phyloP scores from a whole-genome alignment of 2,329 filamentous ascomycete genomes.

The Xylariaceae sp. region DNA sequence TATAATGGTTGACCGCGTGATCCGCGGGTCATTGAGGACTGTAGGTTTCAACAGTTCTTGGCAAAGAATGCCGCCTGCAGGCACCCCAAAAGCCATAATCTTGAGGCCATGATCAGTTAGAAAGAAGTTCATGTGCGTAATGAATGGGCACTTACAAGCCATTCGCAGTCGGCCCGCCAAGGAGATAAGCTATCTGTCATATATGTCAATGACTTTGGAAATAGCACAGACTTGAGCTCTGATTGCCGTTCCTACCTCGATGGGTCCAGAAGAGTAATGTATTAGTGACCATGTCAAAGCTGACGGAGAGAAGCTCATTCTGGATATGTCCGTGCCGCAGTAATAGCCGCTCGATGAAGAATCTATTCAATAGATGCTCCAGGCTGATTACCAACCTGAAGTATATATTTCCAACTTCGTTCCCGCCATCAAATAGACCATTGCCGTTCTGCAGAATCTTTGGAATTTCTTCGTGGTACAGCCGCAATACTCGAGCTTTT shows the following conservation, averaged over 20 bases:
- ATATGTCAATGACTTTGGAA: not conserved
- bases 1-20: slow-evolving; percentile 46
- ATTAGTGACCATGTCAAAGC: slow-evolving; percentile 44
- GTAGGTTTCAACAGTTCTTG: slow-evolving; percentile 46
- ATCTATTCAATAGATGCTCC: slow-evolving; percentile 53
- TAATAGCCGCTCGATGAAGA: slow-evolving; percentile 55
- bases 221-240: not conserved
- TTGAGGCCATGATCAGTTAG: slow-evolving; percentile 13
- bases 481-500: slow-evolving; percentile 32
- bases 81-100: slow-evolving; percentile 49
- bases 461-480: slow-evolving; percentile 33
- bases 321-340: slow-evolving; percentile 40
- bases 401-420: slow-evolving; percentile 34
- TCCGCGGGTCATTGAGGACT: slow-evolving; percentile 28
- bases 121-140: not conserved
- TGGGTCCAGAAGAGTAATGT: slow-evolving; percentile 48
- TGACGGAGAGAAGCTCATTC: slow-evolving; percentile 40
- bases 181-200: slow-evolving; percentile 36
- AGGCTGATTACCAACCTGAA: slow-evolving; percentile 44
- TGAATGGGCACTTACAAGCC: slow-evolving; percentile 38
- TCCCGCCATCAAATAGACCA: slow-evolving; percentile 32
- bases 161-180: slow-evolving; percentile 44
- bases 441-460: slow-evolving; percentile 32
- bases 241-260: slow-evolving; percentile 18
- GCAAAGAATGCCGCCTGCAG: slow-evolving; percentile 47